A percentile compares a stretch with the other conserved stretches of the same genome.
phyloP scores from a whole-genome alignment of 495 filamentous ascomycete species.

The Neurospora sp. region DNA sequence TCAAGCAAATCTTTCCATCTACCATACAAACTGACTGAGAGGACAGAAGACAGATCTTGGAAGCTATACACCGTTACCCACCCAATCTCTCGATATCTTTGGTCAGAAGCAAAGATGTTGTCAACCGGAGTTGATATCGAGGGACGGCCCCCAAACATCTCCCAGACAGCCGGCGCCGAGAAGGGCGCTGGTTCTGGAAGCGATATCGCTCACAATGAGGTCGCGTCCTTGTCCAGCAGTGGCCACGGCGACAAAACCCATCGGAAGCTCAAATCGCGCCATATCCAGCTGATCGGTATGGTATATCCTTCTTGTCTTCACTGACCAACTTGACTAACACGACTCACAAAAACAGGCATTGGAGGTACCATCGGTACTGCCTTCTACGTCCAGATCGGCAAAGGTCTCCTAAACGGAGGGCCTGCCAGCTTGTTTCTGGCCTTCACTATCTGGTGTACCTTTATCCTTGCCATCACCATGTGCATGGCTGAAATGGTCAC shows the following conservation, averaged over 20 bases:
- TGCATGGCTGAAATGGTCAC: constrained; percentile 74
- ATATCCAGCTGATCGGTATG: constrained; percentile 43
- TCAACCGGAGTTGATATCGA: constrained; percentile 4
- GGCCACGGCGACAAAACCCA: constrained; percentile 23
- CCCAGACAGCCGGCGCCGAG: constrained; percentile 8
- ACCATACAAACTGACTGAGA: neutral
- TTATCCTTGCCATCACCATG: constrained; percentile 60
- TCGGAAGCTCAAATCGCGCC: constrained; percentile 36
- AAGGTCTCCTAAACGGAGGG: constrained; percentile 56
- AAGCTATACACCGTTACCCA: neutral
- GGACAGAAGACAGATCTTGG: neutral
- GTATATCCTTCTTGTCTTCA: neutral
- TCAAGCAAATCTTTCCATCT: constrained; percentile 23
- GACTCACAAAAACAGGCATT: constrained; percentile 46
- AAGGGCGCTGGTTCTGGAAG: constrained; percentile 1
- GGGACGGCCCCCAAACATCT: neutral
- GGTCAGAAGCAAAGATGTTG: neutral
- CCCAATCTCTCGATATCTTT: too few relatives aligned
- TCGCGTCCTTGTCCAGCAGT: neutral
- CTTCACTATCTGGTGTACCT: constrained; percentile 61
- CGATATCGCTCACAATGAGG: neutral
- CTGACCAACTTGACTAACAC: neutral
- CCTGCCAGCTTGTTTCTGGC: constrained; percentile 69
- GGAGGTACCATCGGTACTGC: constrained; percentile 43
- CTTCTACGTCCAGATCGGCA: constrained; percentile 49